Base-by-base conservation (phyloP, 805 yeast genomes). In the Saccharomycopsis fibuligera region DNA sequence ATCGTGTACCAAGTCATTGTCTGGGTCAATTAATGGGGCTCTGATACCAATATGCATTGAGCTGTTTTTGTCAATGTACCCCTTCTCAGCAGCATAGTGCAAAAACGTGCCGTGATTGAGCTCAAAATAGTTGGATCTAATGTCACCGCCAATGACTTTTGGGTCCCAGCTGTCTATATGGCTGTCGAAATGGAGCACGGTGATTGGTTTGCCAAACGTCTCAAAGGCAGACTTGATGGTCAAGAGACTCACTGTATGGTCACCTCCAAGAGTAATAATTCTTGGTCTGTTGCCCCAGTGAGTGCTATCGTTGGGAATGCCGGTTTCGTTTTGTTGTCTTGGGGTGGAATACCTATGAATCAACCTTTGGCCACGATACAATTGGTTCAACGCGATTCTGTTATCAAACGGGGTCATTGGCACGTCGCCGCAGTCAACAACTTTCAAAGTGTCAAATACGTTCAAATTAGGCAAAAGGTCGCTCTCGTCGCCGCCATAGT, bases 61-160 rank as follows among this genome's bases (percentile, higher is more conserved):
- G 44, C 75, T 64, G 43, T 69, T 68, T 29, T 78, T 67, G 48
- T 70, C 58, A 29, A 83, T 62, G 45, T 84, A 67, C 0, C 86
- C 89, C 60, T 86, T 95, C 50, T 81, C 70, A 16, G 64, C 58
- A 4, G 63, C 63, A 47, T 66, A 63, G 5, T 91, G 91, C 35
- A 86, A 70, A 90, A 86, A 84, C 5, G 93, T 81, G 4, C 95
- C 95, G 60, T 86, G 95, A 37, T 85, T 86, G 63, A 83, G 74
- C 44, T 80, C 78, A 37, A 75, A 68, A 59, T 84, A 85, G 61
- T 79, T 74, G 51, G 75, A 70, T 12, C 75, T 57, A 0, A 43
- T 31, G 5, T 73, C 78, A 1, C 81, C 81, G 1, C 81, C 81
- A 21, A 76, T 60, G 2, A 69, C 70, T 41, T 64, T 60, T 9